phyloP scores from a whole-genome alignment of 768 basidiomycete species.

The Neoboletus subvelutipes region DNA sequence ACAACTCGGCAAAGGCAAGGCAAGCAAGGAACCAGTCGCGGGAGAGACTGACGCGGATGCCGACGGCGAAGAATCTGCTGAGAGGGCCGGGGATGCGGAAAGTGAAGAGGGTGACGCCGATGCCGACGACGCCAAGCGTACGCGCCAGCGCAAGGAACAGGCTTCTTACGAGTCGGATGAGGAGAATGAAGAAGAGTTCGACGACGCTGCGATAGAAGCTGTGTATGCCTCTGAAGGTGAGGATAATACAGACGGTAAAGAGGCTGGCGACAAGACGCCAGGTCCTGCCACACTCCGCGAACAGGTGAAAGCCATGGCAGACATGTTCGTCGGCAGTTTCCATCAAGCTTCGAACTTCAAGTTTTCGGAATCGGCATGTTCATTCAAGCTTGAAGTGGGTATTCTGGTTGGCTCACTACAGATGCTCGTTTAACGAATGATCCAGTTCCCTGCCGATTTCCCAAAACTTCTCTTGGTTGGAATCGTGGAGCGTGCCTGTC shows the following conservation, averaged over 20 bases:
- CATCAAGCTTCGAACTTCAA: slow-evolving; percentile 69
- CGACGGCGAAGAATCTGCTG: slow-evolving; percentile 46
- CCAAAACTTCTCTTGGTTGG: slow-evolving; percentile 94
- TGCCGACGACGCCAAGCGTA: slow-evolving; percentile 74
- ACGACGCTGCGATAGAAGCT: slow-evolving; percentile 61
- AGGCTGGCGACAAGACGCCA: slow-evolving; percentile 21
- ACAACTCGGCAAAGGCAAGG: slow-evolving; percentile 81
- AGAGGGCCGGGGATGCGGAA: slow-evolving; percentile 58
- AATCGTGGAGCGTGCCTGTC: slow-evolving; percentile 85
- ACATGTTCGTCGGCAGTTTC: slow-evolving; percentile 56
- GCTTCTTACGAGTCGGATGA: slow-evolving; percentile 68
- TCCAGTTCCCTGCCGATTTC: slow-evolving; percentile 82
- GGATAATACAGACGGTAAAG: slow-evolving; percentile 37
- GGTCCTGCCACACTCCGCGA: slow-evolving; percentile 37
- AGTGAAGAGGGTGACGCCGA: slow-evolving; percentile 84
- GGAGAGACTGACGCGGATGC: slow-evolving; percentile 49
- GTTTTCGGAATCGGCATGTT: slow-evolving; percentile 66
- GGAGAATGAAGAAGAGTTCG: slow-evolving; percentile 45
- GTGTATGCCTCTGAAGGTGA: slow-evolving; percentile 51
- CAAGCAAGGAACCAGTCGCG: slow-evolving; percentile 41
- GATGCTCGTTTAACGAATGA: background rate
- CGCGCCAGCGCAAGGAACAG: slow-evolving; percentile 69
- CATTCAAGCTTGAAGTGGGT: slow-evolving; percentile 82
- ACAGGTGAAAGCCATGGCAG: slow-evolving; percentile 44
- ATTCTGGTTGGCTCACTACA: background rate